Conservation (phyloP, 2,329 filamentous ascomycete genomes). For the Fusarium sp. region DNA sequence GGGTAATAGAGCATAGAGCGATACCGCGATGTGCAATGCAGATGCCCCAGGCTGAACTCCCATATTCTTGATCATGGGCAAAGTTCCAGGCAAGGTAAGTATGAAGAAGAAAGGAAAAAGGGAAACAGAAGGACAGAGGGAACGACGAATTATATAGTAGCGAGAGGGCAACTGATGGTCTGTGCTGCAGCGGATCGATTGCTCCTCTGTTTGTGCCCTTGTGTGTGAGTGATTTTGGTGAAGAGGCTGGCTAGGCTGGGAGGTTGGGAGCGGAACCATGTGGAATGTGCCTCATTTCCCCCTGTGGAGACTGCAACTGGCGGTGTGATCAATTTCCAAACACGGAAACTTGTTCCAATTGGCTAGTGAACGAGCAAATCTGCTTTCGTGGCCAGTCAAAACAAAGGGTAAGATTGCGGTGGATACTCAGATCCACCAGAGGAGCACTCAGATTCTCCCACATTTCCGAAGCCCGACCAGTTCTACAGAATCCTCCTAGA, state of each 20-base stretch:
- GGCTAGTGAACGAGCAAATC: background rate
- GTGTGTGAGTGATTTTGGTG: background rate
- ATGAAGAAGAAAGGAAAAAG: conserved; percentile 21
- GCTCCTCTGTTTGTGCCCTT: background rate
- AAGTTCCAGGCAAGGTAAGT: conserved; percentile 28
- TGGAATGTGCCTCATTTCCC: background rate
- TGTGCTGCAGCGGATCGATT: background rate
- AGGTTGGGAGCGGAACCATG: background rate
- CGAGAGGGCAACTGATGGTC: background rate
- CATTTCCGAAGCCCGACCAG: too few species aligned
- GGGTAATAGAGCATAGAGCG: conserved; percentile 19
- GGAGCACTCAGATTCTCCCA: too few species aligned
- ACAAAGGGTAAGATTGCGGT: background rate
- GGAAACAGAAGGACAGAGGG: background rate
- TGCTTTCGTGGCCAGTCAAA: background rate
- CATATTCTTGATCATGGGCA: conserved; percentile 16
- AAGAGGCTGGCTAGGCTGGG: background rate
- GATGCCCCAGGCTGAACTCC: conserved; percentile 19
- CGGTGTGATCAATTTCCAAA: background rate
- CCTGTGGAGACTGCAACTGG: background rate
- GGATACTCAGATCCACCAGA: background rate
- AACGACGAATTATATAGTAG: background rate
- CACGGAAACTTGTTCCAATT: background rate
- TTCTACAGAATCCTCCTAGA: too few species aligned
- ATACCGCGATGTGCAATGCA: conserved; percentile 27